These are phyloP conservation scores for Globisporangium camurandrum DNA, from an alignment of 352 stramenopile genomes.

Conservation along the genomic window DNA sequence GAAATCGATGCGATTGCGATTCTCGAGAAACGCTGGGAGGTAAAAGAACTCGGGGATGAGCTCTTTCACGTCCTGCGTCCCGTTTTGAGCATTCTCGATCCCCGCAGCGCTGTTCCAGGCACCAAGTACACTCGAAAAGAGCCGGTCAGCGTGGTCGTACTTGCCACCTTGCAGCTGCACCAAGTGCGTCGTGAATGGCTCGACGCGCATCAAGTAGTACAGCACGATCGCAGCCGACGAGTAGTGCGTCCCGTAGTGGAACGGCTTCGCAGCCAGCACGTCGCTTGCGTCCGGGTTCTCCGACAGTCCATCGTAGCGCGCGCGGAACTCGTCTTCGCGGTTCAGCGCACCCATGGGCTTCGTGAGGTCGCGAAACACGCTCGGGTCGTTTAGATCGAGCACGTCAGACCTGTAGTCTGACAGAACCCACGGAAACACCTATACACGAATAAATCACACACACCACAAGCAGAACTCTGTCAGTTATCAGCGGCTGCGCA, in stretches of 20 bases:
- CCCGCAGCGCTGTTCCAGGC: conserved; percentile 87
- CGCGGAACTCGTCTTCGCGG: conserved; percentile 70
- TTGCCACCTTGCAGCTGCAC: conserved; percentile 92
- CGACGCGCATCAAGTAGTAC: conserved; percentile 95
- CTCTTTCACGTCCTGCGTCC: conserved; percentile 97
- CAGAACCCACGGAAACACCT: conserved; percentile 97
- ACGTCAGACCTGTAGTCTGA: conserved; percentile 91
- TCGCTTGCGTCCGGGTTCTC: conserved; percentile 33
- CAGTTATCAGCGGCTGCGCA: too few species aligned
- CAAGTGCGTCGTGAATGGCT: conserved; percentile 95
- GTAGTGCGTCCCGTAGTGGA: conserved; percentile 96
- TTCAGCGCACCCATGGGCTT: conserved; percentile 98
- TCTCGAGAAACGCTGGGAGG: conserved; percentile 93
- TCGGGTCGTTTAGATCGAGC: conserved; percentile 90
- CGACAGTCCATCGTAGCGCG: conserved; percentile 52
- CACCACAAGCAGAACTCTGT: neutral
- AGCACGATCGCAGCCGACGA: conserved; percentile 92
- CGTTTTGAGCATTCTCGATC: conserved; percentile 54
- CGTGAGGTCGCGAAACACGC: conserved; percentile 92
- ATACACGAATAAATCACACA: neutral
- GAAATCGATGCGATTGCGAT: conserved; percentile 94
- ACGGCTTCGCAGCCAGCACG: conserved; percentile 45
- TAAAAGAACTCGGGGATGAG: conserved; percentile 98
- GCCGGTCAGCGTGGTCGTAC: conserved; percentile 97
- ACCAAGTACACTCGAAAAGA: conserved; percentile 92